These are phyloP conservation scores for Miamiensis avidus DNA, from an alignment of 169 alveolate genomes.

Conservation along the genomic window DNA sequence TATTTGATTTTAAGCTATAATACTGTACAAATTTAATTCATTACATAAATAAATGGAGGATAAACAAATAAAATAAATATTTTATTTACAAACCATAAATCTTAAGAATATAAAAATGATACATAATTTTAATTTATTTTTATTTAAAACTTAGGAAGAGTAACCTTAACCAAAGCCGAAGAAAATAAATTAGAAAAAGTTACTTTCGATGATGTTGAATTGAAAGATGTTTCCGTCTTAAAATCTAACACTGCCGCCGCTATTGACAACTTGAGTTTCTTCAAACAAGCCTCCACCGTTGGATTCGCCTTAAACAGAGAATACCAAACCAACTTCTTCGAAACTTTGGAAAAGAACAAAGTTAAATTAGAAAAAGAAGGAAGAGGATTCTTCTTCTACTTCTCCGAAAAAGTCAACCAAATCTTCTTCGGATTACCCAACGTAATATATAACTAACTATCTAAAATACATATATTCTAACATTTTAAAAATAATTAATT, in stretches of 20 bases:
- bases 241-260: neutral
- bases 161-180: neutral
- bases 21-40: too few species aligned
- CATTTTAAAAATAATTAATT: too few species aligned
- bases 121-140: too few species aligned
- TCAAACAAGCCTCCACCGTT: neutral
- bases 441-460: neutral
- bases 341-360: neutral
- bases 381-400: neutral
- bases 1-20: too few species aligned
- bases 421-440: neutral
- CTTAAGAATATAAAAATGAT: too few species aligned
- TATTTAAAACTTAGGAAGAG: neutral
- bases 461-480: too few species aligned
- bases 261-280: neutral
- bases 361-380: neutral
- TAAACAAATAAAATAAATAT: too few species aligned
- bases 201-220: neutral
- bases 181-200: neutral
- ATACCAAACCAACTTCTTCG: neutral
- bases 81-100: too few species aligned
- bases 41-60: too few species aligned
- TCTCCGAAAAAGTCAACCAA: neutral
- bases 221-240: neutral
- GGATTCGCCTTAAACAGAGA: neutral